Conservation (phyloP, 495 filamentous ascomycete genomes). For the Talaromyces thailandensis region DNA sequence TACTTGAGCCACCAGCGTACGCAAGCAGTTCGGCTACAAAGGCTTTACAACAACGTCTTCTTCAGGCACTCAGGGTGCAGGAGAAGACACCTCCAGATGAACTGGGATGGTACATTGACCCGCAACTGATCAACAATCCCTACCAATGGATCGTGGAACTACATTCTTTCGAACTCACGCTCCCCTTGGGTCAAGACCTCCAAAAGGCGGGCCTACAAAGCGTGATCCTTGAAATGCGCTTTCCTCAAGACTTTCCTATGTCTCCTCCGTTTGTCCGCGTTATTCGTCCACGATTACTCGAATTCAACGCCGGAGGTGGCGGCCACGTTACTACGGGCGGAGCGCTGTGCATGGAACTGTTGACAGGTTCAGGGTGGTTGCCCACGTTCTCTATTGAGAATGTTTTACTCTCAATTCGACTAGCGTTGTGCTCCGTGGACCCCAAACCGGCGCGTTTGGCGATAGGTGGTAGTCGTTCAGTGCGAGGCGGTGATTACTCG, state of each 20-base stretch:
- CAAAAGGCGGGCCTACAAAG: conserved; percentile 48
- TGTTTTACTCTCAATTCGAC: conserved; percentile 71
- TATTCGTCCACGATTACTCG: conserved; percentile 69
- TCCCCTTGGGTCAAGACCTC: conserved; percentile 73
- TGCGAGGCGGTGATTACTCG: conserved; percentile 43
- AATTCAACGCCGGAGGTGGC: conserved; percentile 63
- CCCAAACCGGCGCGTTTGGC: conserved; percentile 64
- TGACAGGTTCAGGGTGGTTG: conserved; percentile 79
- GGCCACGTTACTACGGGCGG: conserved; percentile 87
- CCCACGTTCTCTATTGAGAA: conserved; percentile 65
- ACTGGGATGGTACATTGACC: conserved; percentile 80
- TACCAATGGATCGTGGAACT: conserved; percentile 94
- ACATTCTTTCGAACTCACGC: conserved; percentile 63
- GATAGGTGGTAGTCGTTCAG: neutral
- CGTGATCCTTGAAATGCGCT: conserved; percentile 75
- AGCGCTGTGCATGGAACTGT: conserved; percentile 84
- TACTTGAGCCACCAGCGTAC: conserved; percentile 56
- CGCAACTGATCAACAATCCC: conserved; percentile 50
- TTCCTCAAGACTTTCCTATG: conserved; percentile 64
- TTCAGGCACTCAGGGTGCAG: conserved; percentile 54
- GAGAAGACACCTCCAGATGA: conserved; percentile 50
- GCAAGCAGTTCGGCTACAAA: conserved; percentile 57
- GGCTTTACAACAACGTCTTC: conserved; percentile 54
- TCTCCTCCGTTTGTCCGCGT: conserved; percentile 80
- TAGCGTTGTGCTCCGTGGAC: conserved; percentile 63